A percentile compares a stretch with the other conserved stretches of the same genome.
Conservation (phyloP, 1,139 yeast species). For the Pichia sp. region DNA sequence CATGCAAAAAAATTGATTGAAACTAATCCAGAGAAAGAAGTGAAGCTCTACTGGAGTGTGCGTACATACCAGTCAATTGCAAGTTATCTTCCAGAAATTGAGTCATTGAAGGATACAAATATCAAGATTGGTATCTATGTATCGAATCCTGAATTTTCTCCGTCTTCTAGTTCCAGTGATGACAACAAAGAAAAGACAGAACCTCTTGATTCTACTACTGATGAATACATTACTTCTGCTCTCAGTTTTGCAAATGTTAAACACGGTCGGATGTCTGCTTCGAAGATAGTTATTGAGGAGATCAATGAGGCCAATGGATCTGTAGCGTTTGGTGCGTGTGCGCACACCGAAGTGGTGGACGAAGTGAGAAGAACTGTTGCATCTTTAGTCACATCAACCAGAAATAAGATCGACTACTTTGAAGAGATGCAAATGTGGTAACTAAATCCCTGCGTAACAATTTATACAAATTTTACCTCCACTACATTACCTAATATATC, state of each 20-base stretch:
- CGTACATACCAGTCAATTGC: constrained; percentile 42
- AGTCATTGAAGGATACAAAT: constrained; percentile 28
- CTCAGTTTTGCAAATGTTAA: constrained; percentile 35
- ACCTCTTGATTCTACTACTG: not conserved
- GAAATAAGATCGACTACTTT: constrained; percentile 22
- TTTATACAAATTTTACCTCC: not conserved
- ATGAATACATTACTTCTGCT: not conserved
- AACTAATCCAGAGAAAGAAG: constrained; percentile 24
- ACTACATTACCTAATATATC: not conserved
- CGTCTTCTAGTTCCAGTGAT: constrained; percentile 8
- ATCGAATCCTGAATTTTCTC: constrained; percentile 28
- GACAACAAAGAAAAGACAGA: constrained; percentile 7
- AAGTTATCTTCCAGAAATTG: constrained; percentile 44
- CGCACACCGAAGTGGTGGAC: constrained; percentile 46
- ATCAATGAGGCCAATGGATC: constrained; percentile 35
- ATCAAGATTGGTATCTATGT: constrained; percentile 36
- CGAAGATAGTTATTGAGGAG: constrained; percentile 31
- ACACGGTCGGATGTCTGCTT: constrained; percentile 41
- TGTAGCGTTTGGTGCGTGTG: constrained; percentile 41
- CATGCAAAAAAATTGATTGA: constrained; percentile 27
- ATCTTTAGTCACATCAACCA: constrained; percentile 6
- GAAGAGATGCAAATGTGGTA: constrained; percentile 29
- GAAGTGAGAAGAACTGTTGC: constrained; percentile 33
- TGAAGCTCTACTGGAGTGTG: constrained; percentile 43
- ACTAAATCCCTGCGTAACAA: not conserved